Evolutionary conservation across 2,329 filamentous ascomycete genomes (phyloP), one percentile per base, ranked within the genome.

Genomic region (Endocalyx cinctus): DNA sequence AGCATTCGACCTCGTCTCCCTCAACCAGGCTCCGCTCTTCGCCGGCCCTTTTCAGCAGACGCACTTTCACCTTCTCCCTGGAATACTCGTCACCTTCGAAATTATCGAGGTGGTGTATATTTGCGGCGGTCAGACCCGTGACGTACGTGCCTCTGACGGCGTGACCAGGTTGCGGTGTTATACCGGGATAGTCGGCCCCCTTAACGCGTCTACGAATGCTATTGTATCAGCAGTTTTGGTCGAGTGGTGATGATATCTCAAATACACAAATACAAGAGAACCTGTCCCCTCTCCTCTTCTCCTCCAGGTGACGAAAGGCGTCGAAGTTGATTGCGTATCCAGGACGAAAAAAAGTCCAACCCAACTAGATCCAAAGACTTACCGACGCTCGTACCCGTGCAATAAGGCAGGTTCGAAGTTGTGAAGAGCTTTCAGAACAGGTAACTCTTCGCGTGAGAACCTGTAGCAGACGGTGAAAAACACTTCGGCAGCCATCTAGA

Each of bases 381-480:
- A 55, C 52, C 70, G 73, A 18, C 90, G 85, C 33, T 77, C 79
- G 63, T 84, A 82, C 27, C 73, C 68, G 40, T 80, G 74, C 0
- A 97, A 72, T n/a, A 94, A 64, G 11, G 89, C 89, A 0, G 87
- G 85, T 0, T 70, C 70, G 55, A 87, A 78, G 1, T 60, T 74
- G 42, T 77, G 77, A 22, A 90, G 65, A 29, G 75, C 57, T 35
- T 63, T 55, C 17, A 58, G 43, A 2, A 54, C 6, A 5, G 45
- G 52, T 23, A 73, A 57, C 58, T 69, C 51, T 58, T 72, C 22
- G 52, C 75, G 52, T 42, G 70, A 67, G 5, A 56, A 48, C 45
- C 79, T 77, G 62, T 89, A 86, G 59, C 86, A 86, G 27, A 95
- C 88, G 20, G 84, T 83, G 63, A 84, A 83, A 48, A 97, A 87